Evolutionary conservation across 352 stramenopile species (phyloP).

Genomic region (Phytophthora agathidicida): DNA sequence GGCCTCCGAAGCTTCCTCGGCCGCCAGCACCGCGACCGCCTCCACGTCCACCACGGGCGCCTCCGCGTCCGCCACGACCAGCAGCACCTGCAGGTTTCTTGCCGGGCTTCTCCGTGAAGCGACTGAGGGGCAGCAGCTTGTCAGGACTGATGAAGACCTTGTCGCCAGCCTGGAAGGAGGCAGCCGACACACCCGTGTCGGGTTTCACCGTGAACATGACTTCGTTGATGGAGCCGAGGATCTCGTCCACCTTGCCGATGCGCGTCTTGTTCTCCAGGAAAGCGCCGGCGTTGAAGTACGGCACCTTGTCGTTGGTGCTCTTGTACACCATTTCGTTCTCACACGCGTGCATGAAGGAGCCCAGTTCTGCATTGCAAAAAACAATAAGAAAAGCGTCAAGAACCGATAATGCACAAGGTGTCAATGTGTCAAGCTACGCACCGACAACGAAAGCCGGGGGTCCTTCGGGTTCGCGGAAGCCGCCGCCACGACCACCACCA

Average conservation of each 20-base stretch:
- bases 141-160: slow-evolving; percentile 98
- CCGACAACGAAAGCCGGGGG: slow-evolving; percentile 75
- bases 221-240: slow-evolving; percentile 97
- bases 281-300: slow-evolving; percentile 98
- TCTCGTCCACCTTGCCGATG: slow-evolving; percentile 99
- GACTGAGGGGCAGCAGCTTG: slow-evolving; percentile 95
- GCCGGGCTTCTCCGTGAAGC: slow-evolving; percentile 95
- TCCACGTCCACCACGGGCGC: slow-evolving; percentile 46
- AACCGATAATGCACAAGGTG: not conserved
- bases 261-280: slow-evolving; percentile 99
- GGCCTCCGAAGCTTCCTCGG: slow-evolving; percentile 49
- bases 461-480: slow-evolving; percentile 65
- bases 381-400: not conserved
- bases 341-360: slow-evolving; percentile 96
- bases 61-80: slow-evolving; percentile 48
- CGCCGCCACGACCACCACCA: slow-evolving; percentile 41
- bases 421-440: slow-evolving; percentile 27
- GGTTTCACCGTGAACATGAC: slow-evolving; percentile 98
- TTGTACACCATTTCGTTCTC: slow-evolving; percentile 99
- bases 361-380: slow-evolving; percentile 82
- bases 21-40: slow-evolving; percentile 38
- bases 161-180: slow-evolving; percentile 97
- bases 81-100: slow-evolving; percentile 55
- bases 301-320: slow-evolving; percentile 95
- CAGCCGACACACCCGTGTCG: slow-evolving; percentile 93